Base-by-base conservation (phyloP, 2,329 filamentous ascomycete genomes). In the Aspergillus fructus region DNA sequence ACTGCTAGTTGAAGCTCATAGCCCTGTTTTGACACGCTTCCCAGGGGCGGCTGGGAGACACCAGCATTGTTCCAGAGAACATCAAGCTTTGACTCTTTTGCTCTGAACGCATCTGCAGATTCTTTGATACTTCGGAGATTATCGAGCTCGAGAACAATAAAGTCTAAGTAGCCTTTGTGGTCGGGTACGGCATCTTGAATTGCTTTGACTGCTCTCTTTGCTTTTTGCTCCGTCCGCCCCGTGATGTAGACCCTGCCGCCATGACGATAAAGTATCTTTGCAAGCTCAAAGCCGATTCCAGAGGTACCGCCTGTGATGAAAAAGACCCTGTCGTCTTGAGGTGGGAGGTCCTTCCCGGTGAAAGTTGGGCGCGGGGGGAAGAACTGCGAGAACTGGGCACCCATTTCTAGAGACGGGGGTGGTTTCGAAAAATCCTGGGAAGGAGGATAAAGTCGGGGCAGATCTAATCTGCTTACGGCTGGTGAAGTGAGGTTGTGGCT, bases 61-160 rank as follows among this genome's bases (percentile, higher is more conserved):
- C 73, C 74, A 0, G 74, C 75, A 55, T 78, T 78, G 64, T 78
- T 76, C 43, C 68, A 71, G 24, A 78, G 65, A 19, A 78, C 69
- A 60, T 79, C 74, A 9, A 79, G 69, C 13, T 70, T 64, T 21
- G 64, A 62, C 53, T 78, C 74, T 49, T 68, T 63, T 5, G 60
- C 45, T 21, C 66, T 55, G 60, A 79, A 78, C 3, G 65, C 65
- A 9, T 73, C 60, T 4, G 65, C 76, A 1, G 68, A 63, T 9
- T 17, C 17, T 33, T 56, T 55, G 42, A 66, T 59, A 12, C 49
- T 34, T 8, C 54, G 17, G 3, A 66, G 60, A 21, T 65, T 59
- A 53, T 56, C 61, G 64, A 76, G 68, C 71, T 84, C 81, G 4
- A 84, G 68, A 15, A 71, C 63, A 15, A 83, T 66, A 55, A 78